Conservation (phyloP, 352 stramenopile genomes). For the Phytophthora europaea region DNA sequence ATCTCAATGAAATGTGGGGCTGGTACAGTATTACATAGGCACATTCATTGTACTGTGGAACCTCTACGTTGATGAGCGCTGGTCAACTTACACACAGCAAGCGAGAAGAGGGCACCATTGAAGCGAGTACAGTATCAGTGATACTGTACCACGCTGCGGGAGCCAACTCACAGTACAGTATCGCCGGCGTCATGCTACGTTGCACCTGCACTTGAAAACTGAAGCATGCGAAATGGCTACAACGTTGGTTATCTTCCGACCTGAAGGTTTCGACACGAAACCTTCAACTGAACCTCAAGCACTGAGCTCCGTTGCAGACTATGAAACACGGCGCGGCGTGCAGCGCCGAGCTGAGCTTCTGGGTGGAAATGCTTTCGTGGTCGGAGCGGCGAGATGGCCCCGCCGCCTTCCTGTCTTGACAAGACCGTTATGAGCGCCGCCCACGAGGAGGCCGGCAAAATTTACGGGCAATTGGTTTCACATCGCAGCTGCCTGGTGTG, state of each 20-base stretch:
- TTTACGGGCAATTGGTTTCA: conserved; percentile 35
- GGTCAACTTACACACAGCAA: neutral
- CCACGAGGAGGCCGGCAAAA: conserved; percentile 5
- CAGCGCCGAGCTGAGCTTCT: neutral
- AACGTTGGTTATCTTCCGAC: conserved; percentile 18
- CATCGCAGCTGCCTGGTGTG: conserved; percentile 29
- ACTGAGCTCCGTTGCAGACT: conserved; percentile 3
- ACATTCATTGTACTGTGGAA: neutral
- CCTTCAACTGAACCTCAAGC: neutral
- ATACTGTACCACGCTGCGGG: too few species aligned
- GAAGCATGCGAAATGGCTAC: conserved; percentile 26
- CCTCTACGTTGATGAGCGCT: neutral
- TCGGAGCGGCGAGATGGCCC: neutral
- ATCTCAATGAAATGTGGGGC: neutral
- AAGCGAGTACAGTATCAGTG: neutral
- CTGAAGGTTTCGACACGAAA: neutral
- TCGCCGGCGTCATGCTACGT: neutral
- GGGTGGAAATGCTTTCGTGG: conserved; percentile 1
- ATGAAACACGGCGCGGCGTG: too few species aligned
- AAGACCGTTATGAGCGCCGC: neutral
- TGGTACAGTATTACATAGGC: neutral
- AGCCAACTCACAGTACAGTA: neutral
- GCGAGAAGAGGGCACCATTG: neutral
- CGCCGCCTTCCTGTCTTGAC: neutral
- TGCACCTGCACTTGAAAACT: neutral